phyloP scores from a whole-genome alignment of 1,139 yeast species.

The Debaryomyces coudertii region DNA sequence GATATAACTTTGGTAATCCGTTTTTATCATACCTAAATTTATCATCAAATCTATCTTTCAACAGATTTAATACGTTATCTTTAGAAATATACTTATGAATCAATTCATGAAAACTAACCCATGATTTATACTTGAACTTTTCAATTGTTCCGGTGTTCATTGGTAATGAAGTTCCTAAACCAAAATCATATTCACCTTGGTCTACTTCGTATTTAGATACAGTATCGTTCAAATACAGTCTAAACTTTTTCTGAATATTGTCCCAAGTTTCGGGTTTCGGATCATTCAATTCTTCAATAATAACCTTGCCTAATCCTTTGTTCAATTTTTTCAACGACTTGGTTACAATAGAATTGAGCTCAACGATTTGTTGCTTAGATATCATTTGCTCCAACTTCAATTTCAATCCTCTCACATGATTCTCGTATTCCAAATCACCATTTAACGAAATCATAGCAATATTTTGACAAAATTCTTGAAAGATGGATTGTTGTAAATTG shows the following conservation, averaged over 20 bases:
- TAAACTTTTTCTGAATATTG: slow-evolving; percentile 51
- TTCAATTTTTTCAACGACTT: slow-evolving; percentile 46
- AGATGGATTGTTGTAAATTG: slow-evolving; percentile 14
- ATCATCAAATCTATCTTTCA: slow-evolving; percentile 78
- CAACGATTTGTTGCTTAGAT: slow-evolving; percentile 47
- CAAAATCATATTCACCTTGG: slow-evolving; percentile 55
- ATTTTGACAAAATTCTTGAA: slow-evolving; percentile 20
- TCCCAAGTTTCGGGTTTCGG: slow-evolving; percentile 68
- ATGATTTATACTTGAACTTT: slow-evolving; percentile 56
- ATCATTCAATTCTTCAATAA: slow-evolving; percentile 40
- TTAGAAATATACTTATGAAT: slow-evolving; percentile 63
- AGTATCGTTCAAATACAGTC: slow-evolving; percentile 33
- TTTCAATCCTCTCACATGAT: slow-evolving; percentile 20
- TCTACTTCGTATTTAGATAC: slow-evolving; percentile 22
- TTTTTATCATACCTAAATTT: slow-evolving; percentile 79
- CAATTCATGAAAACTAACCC: slow-evolving; percentile 64
- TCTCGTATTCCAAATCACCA: slow-evolving; percentile 24
- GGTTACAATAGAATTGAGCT: slow-evolving; percentile 41
- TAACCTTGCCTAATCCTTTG: slow-evolving; percentile 40
- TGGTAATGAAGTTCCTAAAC: slow-evolving; percentile 55
- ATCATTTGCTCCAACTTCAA: slow-evolving; percentile 28
- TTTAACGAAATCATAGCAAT: slow-evolving; percentile 26
- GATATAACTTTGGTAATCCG: slow-evolving; percentile 85
- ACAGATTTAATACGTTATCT: slow-evolving; percentile 56
- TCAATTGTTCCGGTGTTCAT: slow-evolving; percentile 45